These are phyloP conservation scores for Paecilomyces variotii DNA, from an alignment of 2,329 filamentous ascomycete genomes.

Conservation along the genomic window DNA sequence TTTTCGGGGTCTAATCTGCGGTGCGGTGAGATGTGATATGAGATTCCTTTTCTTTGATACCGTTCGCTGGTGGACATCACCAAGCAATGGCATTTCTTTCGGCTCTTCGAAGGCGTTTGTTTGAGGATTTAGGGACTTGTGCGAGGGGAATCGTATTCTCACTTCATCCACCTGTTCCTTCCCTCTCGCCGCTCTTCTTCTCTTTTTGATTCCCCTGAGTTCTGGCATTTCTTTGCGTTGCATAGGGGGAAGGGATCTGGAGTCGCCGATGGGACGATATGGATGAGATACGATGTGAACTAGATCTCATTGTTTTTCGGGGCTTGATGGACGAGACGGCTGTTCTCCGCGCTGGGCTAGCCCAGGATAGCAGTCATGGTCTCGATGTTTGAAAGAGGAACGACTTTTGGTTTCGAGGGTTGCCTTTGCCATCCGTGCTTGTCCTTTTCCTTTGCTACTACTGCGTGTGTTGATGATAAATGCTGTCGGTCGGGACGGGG, in stretches of 20 bases:
- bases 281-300: not conserved
- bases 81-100: slow-evolving; percentile 5
- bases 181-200: slow-evolving; percentile 8
- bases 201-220: slow-evolving; percentile 14
- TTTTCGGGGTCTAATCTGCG: not conserved
- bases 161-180: slow-evolving; percentile 1
- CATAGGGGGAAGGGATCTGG: not conserved
- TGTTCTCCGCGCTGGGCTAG: not conserved
- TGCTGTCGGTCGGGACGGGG: not conserved
- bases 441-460: not conserved
- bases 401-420: not conserved
- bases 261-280: not conserved
- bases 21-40: slow-evolving; percentile 8
- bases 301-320: not conserved
- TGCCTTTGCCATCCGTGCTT: not conserved
- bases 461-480: not conserved
- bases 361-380: not conserved
- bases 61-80: slow-evolving; percentile 14
- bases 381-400: not conserved
- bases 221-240: slow-evolving; percentile 10
- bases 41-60: slow-evolving; percentile 29
- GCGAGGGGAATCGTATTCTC: slow-evolving; percentile 14
- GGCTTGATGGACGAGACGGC: not conserved
- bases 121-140: slow-evolving; percentile 23
- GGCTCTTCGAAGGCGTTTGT: slow-evolving; percentile 29